Evolutionary conservation across 2,329 filamentous ascomycete genomes (phyloP).

Genomic region (Sphaceloma murrayae): DNA sequence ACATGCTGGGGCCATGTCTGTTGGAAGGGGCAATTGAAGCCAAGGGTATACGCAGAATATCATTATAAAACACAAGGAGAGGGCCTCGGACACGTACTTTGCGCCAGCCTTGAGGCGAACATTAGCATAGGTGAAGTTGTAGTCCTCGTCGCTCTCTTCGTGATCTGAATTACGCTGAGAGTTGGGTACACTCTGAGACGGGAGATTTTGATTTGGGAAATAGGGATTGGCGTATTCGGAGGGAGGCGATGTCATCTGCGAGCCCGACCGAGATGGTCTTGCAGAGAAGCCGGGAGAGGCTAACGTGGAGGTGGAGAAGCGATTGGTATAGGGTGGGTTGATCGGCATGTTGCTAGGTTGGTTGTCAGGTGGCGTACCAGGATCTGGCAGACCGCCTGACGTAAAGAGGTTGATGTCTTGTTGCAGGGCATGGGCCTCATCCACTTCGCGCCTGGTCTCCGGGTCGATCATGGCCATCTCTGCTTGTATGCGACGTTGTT

Average conservation of each 20-base stretch:
- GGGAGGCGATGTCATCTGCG: conserved; percentile 70
- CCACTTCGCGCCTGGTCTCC: conserved; percentile 71
- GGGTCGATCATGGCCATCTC: conserved; percentile 86
- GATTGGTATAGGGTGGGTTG: conserved; percentile 72
- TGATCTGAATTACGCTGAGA: conserved; percentile 82
- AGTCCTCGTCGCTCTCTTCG: conserved; percentile 71
- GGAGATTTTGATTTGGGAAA: conserved; percentile 39
- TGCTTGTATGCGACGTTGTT: conserved; percentile 79
- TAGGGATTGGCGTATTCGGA: conserved; percentile 49
- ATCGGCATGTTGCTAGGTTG: conserved; percentile 40
- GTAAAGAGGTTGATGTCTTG: conserved; percentile 57
- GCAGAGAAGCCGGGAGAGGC: conserved; percentile 57
- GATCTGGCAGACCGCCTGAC: conserved; percentile 78
- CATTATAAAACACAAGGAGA: background rate
- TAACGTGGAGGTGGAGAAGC: conserved; percentile 82
- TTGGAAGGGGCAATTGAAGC: background rate
- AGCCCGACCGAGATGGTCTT: conserved; percentile 65
- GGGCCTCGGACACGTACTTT: conserved; percentile 57
- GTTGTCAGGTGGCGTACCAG: conserved; percentile 81
- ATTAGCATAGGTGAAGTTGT: conserved; percentile 45
- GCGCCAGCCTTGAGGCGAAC: conserved; percentile 64
- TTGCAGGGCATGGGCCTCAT: conserved; percentile 76
- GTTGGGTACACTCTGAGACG: conserved; percentile 75
- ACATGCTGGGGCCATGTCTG: background rate
- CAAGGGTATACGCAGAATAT: background rate